A percentile compares a stretch with the other conserved stretches of the same genome.
These are phyloP conservation scores for Backusella psychrophila DNA, from an alignment of 192 early-diverging fungal species.

Conservation along the genomic window DNA sequence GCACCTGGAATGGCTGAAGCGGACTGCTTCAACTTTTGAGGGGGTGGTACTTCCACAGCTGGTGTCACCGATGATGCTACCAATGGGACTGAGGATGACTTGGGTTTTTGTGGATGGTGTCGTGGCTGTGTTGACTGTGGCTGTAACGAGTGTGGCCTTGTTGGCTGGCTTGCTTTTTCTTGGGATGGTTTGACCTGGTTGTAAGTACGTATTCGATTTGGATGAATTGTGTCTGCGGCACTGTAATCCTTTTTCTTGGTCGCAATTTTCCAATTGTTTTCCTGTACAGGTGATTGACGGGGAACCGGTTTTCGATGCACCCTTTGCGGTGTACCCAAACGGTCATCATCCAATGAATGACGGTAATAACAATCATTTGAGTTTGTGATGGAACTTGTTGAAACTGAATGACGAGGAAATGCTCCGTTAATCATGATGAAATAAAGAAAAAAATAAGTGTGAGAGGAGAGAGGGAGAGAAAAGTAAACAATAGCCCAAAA, in stretches of 20 bases:
- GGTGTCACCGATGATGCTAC: not conserved
- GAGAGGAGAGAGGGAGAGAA: not conserved
- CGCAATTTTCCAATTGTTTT: not conserved
- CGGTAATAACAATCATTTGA: not conserved
- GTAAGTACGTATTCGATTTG: not conserved
- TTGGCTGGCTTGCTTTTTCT: not conserved
- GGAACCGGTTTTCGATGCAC: constrained; percentile 8
- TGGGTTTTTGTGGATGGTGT: not conserved
- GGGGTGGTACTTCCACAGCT: not conserved
- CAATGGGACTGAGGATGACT: not conserved
- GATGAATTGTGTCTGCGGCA: not conserved
- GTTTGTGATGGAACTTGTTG: not conserved
- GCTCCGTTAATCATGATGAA: constrained; percentile 5
- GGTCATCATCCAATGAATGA: not conserved
- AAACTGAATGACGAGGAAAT: constrained; percentile 4
- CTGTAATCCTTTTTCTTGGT: not conserved
- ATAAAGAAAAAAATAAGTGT: not conserved
- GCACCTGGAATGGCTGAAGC: not conserved
- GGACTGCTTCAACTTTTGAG: not conserved
- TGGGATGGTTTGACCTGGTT: not conserved
- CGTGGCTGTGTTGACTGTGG: not conserved
- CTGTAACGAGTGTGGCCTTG: not conserved
- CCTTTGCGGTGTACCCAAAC: not conserved
- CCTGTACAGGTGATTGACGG: not conserved
- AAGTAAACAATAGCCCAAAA: constrained; percentile 2